Evolutionary conservation across 805 yeast species (phyloP), one percentile per base, ranked within the genome.

Genomic region (Schwanniomyces polymorphus): DNA sequence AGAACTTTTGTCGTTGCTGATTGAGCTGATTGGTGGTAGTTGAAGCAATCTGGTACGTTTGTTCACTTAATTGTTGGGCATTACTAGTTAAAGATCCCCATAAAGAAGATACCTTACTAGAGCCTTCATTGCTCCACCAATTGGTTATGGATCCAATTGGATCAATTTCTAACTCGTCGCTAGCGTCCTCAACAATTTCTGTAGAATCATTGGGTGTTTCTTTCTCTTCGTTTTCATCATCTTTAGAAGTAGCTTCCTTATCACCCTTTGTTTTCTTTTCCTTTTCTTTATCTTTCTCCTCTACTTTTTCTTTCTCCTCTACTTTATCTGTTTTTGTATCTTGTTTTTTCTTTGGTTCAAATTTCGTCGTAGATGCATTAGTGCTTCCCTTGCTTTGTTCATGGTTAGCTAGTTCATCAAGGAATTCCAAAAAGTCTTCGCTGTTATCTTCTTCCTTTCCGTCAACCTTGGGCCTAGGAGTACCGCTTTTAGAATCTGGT

Each of bases 121-220:
- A 81, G 0, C 91, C 91, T 38, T 82, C 82, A 1, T 74, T 74
- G 2, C 81, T 78, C 90, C 91, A 86, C 94, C 95, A 87, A 33
- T 75, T 80, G 4, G 90, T 75, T 42, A 86, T 67, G 1, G 88
- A 77, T 0, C 84, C 74, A 31, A 86, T 76, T 12, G 91, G 90
- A 57, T 85, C 90, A 49, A 74, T 61, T 10, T 62, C 65, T 26
- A 50, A 49, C 44, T 59, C 66, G 4, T 54, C 55, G 23, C 40
- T 44, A 8, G 47, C 47, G 14, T 31, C 14, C 17, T 31, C 35
- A 7, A 16, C 42, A 43, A 31, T 31, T 31, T 31, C 35, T 16
- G 35, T 18, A 7, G 35, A 31, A 16, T 31, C 35, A 16, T 31
- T 16, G 11, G 35, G 35, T 16, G 35, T 31, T 35, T 47, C 37